Conservation (phyloP, 441 rosid genomes). For the Pelargonium exstipulatum region DNA sequence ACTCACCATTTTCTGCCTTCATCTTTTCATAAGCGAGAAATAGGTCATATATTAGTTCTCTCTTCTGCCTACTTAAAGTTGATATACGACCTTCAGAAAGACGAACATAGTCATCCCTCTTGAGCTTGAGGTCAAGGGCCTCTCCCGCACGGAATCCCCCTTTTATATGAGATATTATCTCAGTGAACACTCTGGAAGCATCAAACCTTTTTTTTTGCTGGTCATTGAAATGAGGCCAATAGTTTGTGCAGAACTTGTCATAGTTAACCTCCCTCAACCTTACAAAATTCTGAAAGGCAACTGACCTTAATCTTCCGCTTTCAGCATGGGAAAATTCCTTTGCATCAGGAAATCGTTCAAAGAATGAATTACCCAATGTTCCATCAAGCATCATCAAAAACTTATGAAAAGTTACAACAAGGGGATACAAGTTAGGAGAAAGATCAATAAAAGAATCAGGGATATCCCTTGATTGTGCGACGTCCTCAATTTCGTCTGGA, state of each 20-base stretch:
- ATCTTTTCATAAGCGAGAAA: conserved; percentile 43
- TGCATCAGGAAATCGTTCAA: conserved; percentile 34
- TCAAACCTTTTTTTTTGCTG: conserved; percentile 36
- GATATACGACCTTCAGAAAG: conserved; percentile 34
- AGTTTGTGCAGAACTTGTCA: conserved; percentile 37
- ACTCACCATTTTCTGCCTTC: conserved; percentile 41
- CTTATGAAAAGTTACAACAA: conserved; percentile 42
- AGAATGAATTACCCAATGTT: conserved; percentile 43
- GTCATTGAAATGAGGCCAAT: conserved; percentile 49
- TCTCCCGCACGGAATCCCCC: conserved; percentile 35
- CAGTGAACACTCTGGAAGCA: conserved; percentile 45
- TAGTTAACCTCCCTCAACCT: conserved; percentile 42
- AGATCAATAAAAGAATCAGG: conserved; percentile 43
- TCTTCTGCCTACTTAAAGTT: conserved; percentile 25
- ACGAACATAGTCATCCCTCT: conserved; percentile 30
- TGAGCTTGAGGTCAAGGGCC: conserved; percentile 26
- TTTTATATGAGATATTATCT: conserved; percentile 51
- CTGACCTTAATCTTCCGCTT: conserved; percentile 20
- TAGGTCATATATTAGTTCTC: conserved; percentile 33
- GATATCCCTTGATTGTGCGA: conserved; percentile 34
- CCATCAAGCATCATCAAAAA: conserved; percentile 61
- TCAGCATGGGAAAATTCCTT: conserved; percentile 22
- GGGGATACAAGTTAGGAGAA: conserved; percentile 32
- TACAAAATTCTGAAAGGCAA: conserved; percentile 30
- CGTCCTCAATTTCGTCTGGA: conserved; percentile 30